phyloP scores from a whole-genome alignment of 225 moss, liverwort and hornwort species.

The Bryum argenteum region DNA sequence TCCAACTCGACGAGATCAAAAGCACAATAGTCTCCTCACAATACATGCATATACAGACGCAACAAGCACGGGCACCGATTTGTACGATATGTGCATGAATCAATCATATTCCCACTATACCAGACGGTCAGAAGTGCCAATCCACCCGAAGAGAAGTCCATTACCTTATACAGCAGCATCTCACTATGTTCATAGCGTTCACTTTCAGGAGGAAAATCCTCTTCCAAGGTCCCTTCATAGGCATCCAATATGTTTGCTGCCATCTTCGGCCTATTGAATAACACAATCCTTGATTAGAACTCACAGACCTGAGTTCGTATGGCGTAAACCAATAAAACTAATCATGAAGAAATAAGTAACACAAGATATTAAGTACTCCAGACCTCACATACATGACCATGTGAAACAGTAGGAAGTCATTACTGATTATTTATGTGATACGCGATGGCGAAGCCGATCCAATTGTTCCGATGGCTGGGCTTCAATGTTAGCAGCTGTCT shows the following conservation, averaged over 20 bases:
- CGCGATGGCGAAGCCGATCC: slow-evolving; percentile 96
- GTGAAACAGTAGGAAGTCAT: slow-evolving; percentile 4
- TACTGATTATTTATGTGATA: slow-evolving; percentile 88
- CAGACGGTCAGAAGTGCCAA: slow-evolving; percentile 5
- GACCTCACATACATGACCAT: slow-evolving; percentile 2
- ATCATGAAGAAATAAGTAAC: background rate
- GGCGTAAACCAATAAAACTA: background rate
- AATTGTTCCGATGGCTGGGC: slow-evolving; percentile 96
- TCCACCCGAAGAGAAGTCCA: slow-evolving; percentile 22
- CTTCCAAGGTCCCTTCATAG: slow-evolving; percentile 96
- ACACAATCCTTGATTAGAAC: slow-evolving; percentile 22
- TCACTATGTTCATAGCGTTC: slow-evolving; percentile 99
- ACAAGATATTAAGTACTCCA: background rate
- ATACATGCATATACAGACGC: slow-evolving; percentile 1
- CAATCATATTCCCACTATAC: background rate
- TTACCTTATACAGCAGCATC: slow-evolving; percentile 95
- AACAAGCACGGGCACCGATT: slow-evolving; percentile 4
- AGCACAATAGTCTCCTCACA: background rate
- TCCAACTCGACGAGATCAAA: background rate
- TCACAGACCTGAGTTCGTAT: background rate
- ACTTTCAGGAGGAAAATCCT: slow-evolving; percentile 92
- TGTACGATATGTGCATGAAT: background rate
- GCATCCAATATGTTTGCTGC: slow-evolving; percentile 97
- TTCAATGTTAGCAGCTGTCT: slow-evolving; percentile 93
- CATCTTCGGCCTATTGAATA: slow-evolving; percentile 62